Base-by-base conservation (phyloP, 495 filamentous ascomycete species). In the Penicilliopsis zonata region DNA sequence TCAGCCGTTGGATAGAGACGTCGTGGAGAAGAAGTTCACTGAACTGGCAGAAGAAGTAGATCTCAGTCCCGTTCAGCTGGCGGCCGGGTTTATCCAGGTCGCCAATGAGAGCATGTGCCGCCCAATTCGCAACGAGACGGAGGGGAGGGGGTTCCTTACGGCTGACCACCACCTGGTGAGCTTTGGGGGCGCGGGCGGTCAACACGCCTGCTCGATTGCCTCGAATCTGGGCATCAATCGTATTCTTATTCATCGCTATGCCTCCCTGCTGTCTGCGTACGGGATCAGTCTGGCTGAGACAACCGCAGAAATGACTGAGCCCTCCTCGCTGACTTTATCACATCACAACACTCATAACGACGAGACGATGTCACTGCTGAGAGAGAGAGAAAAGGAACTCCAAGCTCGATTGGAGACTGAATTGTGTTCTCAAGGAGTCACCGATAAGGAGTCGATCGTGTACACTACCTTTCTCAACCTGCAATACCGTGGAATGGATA, bases 251-350 rank as follows among this genome's bases (percentile, higher is more conserved):
- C 90, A 95, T 47, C 68, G 80, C 23, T 94, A 95, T 50, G 94
- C 88, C 0, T 94, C 87, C 0, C 86, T 98, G 2, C 68, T 98
- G 0, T 94, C 86, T 0, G 90, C 90, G 2, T 98, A 95, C 41
- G 90, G 90, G 10, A 95, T 98, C 88, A 86, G 86, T 2, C 54
- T 98, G 14, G 90, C 90, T 4, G 88, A 98, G 48, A 86, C 94
- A 1, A 88, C 95, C 9, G 82, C 94, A 30, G 90, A 98, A 55
- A 66, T 75, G 20, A 87, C 95, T 44, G 85, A 88, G 43, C 90
- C 90, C 5, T 84, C 86, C 26, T 90, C 86, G 2, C 46, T 52
- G 26, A 48, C 36, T 20, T 64, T 51, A 43, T 40, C 41, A 14
- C 26, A 42, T 22, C 19, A 26, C 1, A 30, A 36, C 7, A 36